These are phyloP conservation scores for Wallacemonas sp. DNA, from an alignment of 208 protist genomes.

Conservation along the genomic window DNA sequence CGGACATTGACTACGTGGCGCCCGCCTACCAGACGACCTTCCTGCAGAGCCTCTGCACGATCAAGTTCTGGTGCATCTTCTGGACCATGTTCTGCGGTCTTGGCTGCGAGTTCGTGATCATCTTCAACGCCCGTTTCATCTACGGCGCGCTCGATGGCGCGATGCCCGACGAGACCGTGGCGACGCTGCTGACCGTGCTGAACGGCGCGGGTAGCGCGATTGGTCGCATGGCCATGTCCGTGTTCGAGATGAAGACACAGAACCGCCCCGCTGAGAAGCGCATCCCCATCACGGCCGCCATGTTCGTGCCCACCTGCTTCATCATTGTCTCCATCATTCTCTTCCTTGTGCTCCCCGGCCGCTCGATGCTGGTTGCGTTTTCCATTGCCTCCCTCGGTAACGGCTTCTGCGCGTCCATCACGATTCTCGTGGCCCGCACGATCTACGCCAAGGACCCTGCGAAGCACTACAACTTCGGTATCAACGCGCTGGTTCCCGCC, in stretches of 20 bases:
- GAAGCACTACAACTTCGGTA: slow-evolving; percentile 70
- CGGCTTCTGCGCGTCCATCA: slow-evolving; percentile 46
- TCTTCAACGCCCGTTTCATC: slow-evolving; percentile 37
- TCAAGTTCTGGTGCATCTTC: slow-evolving; percentile 27
- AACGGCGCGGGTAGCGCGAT: slow-evolving; percentile 35
- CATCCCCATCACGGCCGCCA: slow-evolving; percentile 38
- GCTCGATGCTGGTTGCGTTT: slow-evolving; percentile 24
- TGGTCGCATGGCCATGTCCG: slow-evolving; percentile 32
- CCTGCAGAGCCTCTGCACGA: slow-evolving; percentile 25
- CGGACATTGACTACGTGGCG: slow-evolving; percentile 43
- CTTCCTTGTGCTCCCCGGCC: slow-evolving; percentile 19
- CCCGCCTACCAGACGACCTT: slow-evolving; percentile 44
- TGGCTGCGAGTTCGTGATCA: slow-evolving; percentile 31
- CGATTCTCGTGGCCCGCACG: slow-evolving; percentile 53
- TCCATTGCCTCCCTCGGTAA: slow-evolving; percentile 49
- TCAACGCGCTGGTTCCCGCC: slow-evolving; percentile 27
- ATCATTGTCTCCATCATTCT: slow-evolving; percentile 32
- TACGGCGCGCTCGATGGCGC: slow-evolving; percentile 25
- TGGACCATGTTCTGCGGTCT: slow-evolving; percentile 26
- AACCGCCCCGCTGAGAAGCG: slow-evolving; percentile 30
- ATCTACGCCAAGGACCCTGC: slow-evolving; percentile 69
- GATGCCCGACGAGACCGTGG: slow-evolving; percentile 7
- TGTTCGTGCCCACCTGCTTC: slow-evolving; percentile 29
- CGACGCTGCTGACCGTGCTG: slow-evolving; percentile 38
- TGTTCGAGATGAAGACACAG: slow-evolving; percentile 38